These are phyloP conservation scores for Pseudogymnoascus sp. DNA, from an alignment of 2,329 filamentous ascomycete genomes.

Conservation along the genomic window DNA sequence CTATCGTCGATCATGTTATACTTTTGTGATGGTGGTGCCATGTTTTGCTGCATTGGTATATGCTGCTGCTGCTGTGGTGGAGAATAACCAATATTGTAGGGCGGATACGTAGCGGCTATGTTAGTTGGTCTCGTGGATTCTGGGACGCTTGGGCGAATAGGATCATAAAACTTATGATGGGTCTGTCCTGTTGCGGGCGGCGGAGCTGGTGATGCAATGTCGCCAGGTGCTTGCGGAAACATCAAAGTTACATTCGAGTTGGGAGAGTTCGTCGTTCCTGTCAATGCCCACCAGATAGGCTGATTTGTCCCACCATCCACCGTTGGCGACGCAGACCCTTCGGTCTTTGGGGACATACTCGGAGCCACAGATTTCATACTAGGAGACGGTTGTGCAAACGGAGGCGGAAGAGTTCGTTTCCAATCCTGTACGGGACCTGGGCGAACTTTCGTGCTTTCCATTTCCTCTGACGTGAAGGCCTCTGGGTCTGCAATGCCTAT, in stretches of 20 bases:
- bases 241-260: slow-evolving; percentile 77
- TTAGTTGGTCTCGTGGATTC: slow-evolving; percentile 40
- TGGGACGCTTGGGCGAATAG: slow-evolving; percentile 50
- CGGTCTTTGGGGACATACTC: slow-evolving; percentile 36
- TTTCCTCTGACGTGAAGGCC: slow-evolving; percentile 65
- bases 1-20: slow-evolving; percentile 28
- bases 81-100: slow-evolving; percentile 35
- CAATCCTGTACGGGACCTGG: slow-evolving; percentile 35
- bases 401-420: slow-evolving; percentile 24
- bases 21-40: slow-evolving; percentile 29
- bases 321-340: slow-evolving; percentile 41
- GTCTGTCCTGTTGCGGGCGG: slow-evolving; percentile 40
- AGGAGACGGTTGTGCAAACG: slow-evolving; percentile 21
- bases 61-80: slow-evolving; percentile 31
- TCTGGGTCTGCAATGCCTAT: slow-evolving; percentile 75
- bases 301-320: slow-evolving; percentile 36
- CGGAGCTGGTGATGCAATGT: slow-evolving; percentile 11
- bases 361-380: slow-evolving; percentile 29
- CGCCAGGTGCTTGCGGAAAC: slow-evolving; percentile 39
- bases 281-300: slow-evolving; percentile 80
- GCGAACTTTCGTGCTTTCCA: slow-evolving; percentile 60
- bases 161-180: slow-evolving; percentile 55
- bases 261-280: slow-evolving; percentile 78
- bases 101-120: slow-evolving; percentile 36
- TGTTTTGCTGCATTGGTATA: slow-evolving; percentile 22